Evolutionary conservation across 495 filamentous ascomycete species (phyloP).

Genomic region (Pseudevernia furfuracea): DNA sequence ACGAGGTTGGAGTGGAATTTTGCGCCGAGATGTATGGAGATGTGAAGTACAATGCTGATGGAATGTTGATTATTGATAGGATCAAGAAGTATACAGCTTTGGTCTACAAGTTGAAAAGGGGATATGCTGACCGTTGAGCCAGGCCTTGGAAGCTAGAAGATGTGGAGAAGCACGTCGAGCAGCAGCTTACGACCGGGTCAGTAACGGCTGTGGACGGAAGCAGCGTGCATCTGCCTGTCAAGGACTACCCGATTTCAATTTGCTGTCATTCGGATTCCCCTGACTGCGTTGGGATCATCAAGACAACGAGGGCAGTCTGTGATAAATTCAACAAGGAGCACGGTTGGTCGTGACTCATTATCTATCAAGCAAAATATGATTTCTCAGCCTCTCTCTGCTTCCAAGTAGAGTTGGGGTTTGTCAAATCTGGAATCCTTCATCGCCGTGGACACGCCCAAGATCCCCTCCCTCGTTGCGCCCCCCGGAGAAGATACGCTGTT

Average conservation of each 20-base stretch:
- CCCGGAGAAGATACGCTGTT: neutral
- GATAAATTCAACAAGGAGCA: conserved; percentile 37
- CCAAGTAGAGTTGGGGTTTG: neutral
- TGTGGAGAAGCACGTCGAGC: conserved; percentile 39
- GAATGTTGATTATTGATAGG: conserved; percentile 46
- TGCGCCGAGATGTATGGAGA: conserved; percentile 51
- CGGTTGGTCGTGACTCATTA: conserved; percentile 16
- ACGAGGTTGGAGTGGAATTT: conserved; percentile 48
- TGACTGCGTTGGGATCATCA: conserved; percentile 45
- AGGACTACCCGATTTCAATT: conserved; percentile 41
- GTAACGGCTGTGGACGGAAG: conserved; percentile 42
- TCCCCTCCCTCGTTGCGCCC: neutral
- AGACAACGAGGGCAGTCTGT: conserved; percentile 35
- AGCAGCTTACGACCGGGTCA: conserved; percentile 39
- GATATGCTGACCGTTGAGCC: neutral
- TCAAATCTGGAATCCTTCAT: neutral
- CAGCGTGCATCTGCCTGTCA: conserved; percentile 38
- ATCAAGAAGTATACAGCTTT: conserved; percentile 40
- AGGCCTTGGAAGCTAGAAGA: conserved; percentile 42
- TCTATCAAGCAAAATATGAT: neutral
- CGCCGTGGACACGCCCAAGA: neutral
- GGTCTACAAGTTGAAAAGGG: neutral
- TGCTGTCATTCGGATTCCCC: conserved; percentile 52
- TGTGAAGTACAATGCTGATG: conserved; percentile 48
- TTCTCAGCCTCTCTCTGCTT: neutral